These are phyloP conservation scores for Erodium texanum DNA, from an alignment of 441 rosid species.

Conservation along the genomic window DNA sequence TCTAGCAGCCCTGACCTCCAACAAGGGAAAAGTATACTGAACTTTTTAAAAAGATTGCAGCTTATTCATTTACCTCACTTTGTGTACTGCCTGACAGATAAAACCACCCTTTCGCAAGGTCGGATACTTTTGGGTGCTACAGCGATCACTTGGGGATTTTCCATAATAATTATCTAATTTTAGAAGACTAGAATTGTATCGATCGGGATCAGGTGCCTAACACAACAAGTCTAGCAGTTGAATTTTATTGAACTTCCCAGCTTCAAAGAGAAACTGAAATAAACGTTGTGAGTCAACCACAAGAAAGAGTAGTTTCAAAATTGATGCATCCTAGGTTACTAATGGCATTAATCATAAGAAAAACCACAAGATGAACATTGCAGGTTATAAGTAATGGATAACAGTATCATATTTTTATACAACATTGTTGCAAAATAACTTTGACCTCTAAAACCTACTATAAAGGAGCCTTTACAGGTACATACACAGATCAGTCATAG, in stretches of 20 bases:
- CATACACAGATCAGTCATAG: too few species aligned
- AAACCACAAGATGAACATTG: background rate
- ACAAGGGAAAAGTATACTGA: background rate
- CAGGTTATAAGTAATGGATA: too few species aligned
- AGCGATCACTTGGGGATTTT: slow-evolving; percentile 21
- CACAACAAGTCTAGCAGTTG: slow-evolving; percentile 67
- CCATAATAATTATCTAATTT: slow-evolving; percentile 17
- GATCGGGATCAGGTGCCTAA: slow-evolving; percentile 75
- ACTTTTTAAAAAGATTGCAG: slow-evolving; percentile 3
- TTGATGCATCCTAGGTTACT: slow-evolving; percentile 3
- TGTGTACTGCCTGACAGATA: slow-evolving; percentile 41
- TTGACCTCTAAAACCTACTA: too few species aligned
- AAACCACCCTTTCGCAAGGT: slow-evolving; percentile 27
- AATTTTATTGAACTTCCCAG: slow-evolving; percentile 48
- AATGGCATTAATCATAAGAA: background rate
- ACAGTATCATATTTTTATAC: too few species aligned
- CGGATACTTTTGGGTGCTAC: slow-evolving; percentile 17
- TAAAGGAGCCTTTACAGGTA: too few species aligned
- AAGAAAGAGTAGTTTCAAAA: slow-evolving; percentile 19
- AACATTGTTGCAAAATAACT: too few species aligned
- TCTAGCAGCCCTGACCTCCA: background rate
- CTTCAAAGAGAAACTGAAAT: slow-evolving; percentile 66
- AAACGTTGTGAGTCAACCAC: slow-evolving; percentile 15
- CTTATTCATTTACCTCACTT: slow-evolving; percentile 47
- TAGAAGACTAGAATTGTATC: slow-evolving; percentile 24